These are phyloP conservation scores for Boeremia exigua DNA, from an alignment of 2,329 filamentous ascomycete genomes.

Conservation along the genomic window DNA sequence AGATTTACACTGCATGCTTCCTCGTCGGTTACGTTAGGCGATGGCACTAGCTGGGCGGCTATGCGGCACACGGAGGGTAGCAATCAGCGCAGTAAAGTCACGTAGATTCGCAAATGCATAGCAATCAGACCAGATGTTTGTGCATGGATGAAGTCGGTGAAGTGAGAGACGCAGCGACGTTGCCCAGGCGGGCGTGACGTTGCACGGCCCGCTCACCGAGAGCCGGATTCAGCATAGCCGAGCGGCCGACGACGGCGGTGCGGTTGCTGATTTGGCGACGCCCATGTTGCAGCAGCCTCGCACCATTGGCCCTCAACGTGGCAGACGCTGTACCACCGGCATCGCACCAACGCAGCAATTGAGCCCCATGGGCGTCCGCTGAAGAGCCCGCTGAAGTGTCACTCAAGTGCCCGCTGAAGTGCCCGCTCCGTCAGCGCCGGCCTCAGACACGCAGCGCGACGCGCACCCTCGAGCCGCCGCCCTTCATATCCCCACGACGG, in stretches of 20 bases:
- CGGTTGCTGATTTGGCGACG: conserved; percentile 33
- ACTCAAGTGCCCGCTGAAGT: not conserved
- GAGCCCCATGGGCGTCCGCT: conserved; percentile 34
- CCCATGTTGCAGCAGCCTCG: conserved; percentile 10
- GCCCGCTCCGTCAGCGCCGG: not conserved
- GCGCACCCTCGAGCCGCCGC: conserved; percentile 4
- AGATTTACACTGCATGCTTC: not conserved
- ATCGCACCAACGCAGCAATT: conserved; percentile 35
- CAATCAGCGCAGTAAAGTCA: not conserved
- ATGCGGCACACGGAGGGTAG: not conserved
- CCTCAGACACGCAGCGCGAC: conserved; percentile 7
- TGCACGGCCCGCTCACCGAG: conserved; percentile 32
- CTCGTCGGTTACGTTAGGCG: not conserved
- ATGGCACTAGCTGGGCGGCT: not conserved
- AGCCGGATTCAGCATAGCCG: conserved; percentile 35
- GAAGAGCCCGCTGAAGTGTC: conserved; percentile 3
- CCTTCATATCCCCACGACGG: too few relatives aligned
- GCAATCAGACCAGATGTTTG: not conserved
- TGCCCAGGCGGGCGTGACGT: conserved; percentile 15
- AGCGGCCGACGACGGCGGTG: conserved; percentile 18
- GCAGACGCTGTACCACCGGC: conserved; percentile 38
- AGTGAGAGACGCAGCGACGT: not conserved
- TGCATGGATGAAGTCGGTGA: not conserved
- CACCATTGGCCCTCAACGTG: conserved; percentile 44
- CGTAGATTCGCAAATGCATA: not conserved